These are phyloP conservation scores for Pouteria glomerata DNA, from an alignment of 148 eudicot genomes.

Conservation along the genomic window DNA sequence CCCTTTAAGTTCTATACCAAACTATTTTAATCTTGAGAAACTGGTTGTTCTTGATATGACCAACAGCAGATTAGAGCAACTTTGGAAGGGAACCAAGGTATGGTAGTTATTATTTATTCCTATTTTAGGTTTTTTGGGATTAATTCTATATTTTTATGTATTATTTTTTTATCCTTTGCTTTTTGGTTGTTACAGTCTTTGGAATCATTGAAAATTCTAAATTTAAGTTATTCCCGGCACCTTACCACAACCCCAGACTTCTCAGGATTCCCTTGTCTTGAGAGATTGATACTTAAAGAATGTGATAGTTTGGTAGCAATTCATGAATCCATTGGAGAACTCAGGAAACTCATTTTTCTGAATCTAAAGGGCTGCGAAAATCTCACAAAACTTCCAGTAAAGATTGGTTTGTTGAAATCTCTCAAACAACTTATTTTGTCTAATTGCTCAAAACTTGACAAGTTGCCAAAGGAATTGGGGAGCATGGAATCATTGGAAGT, in stretches of 20 bases:
- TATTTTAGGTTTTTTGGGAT: too few species aligned
- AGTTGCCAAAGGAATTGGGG: conserved; percentile 1
- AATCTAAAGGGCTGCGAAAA: conserved; percentile 12
- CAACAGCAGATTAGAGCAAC: background rate
- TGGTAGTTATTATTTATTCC: too few species aligned
- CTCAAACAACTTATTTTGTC: conserved; percentile 1
- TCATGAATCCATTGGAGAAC: conserved; percentile 12
- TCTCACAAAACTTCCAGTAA: conserved; percentile 8
- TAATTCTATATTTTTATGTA: background rate
- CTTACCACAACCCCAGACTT: conserved; percentile 4
- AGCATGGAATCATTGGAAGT: conserved; percentile 1
- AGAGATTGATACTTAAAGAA: background rate
- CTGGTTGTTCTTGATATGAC: conserved; percentile 8
- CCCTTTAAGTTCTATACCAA: background rate
- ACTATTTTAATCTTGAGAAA: conserved; percentile 1
- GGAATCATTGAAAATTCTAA: background rate
- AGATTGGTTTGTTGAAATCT: conserved; percentile 1
- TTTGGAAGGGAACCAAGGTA: conserved; percentile 11
- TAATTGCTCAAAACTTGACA: conserved; percentile 11
- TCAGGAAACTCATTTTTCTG: conserved; percentile 1
- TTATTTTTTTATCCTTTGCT: background rate
- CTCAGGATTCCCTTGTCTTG: conserved; percentile 4
- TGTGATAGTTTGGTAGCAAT: conserved; percentile 8
- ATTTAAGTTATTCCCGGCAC: conserved; percentile 8
- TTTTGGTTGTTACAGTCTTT: background rate